Percentiles rank a stretch among this genome's conserved stretches.
Evolutionary conservation across 306 rosid genomes (phyloP).

Genomic region (Luffa aegyptiaca): DNA sequence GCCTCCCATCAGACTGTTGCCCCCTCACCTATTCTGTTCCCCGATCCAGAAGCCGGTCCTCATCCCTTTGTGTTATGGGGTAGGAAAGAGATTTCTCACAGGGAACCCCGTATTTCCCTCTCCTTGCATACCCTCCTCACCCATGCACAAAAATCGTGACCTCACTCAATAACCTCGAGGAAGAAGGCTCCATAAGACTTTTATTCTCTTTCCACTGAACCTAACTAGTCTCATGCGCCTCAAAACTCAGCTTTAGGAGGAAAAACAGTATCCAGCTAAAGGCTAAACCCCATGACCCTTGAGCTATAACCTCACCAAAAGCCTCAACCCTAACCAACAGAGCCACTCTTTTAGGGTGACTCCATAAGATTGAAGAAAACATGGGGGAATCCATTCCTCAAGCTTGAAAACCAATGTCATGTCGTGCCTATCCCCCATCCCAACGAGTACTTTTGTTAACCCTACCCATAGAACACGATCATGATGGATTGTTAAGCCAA

Average conservation of each 20-base stretch:
- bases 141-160: not conserved
- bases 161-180: not conserved
- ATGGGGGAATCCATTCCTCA: not conserved
- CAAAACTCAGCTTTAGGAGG: not conserved
- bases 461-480: too few species aligned
- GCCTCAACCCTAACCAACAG: not conserved
- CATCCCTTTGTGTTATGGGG: not conserved
- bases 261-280: not conserved
- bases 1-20: too few species aligned
- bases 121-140: not conserved
- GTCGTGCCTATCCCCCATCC: not conserved
- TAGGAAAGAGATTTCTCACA: not conserved
- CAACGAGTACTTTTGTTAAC: not conserved
- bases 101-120: not conserved
- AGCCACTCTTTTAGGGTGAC: not conserved
- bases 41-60: not conserved
- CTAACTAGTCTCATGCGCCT: not conserved
- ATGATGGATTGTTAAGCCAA: not conserved
- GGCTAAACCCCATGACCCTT: not conserved
- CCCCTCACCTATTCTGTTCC: not conserved
- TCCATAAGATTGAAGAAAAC: slow-evolving; percentile 4
- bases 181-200: not conserved
- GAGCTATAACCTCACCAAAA: not conserved
- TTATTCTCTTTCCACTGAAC: not conserved
- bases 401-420: not conserved